Evolutionary conservation across 2,329 filamentous ascomycete species (phyloP), one percentile per base, ranked within the genome.

Genomic region (Huntiella savannae): DNA sequence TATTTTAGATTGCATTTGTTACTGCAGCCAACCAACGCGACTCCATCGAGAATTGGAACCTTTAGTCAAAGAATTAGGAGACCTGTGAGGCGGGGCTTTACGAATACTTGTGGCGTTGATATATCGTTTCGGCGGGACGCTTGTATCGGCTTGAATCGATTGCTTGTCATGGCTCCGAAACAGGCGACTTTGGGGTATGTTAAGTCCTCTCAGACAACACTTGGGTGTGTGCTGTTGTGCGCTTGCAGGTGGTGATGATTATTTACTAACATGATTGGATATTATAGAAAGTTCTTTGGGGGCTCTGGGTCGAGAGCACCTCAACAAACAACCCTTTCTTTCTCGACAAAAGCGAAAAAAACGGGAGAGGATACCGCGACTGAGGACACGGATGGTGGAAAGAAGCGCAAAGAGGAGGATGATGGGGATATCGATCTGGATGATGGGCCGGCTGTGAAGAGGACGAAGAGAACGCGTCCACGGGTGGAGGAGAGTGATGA

Each of bases 141-240:
- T 28, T 28, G 6, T 7, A 10, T 28, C 6, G 22, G 22, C 22
- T 28, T 28, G 22, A 28, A 28, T 28, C 22, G 7, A 28, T 28
- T 28, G 22, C 7, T 2, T 28, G 47, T 38, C 38, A 68, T 69
- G 64, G 64, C 67, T 54, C 65, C 65, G 38, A 86, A 83, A 60
- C 85, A 93, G 65, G 77, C 82, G 56, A 93, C 82, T 51, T 65
- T 93, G 61, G 83, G 83, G 86, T 93, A 91, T 65, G 85, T 88
- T 52, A 79, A 75, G 63, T 65, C 77, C 56, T 69, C 70, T 53
- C 82, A 88, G 67, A 75, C 71, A 58, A 84, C 78, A 55, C 65
- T 88, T 61, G 73, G 78, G 82, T 86, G 60, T 53, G 75, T 63
- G 65, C 63, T 38, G 15, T 17, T 32, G 33, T 11, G 5, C 32